These are phyloP conservation scores for Taiwanofungus camphoratus DNA, from an alignment of 1,284 basidiomycete species.

Conservation along the genomic window DNA sequence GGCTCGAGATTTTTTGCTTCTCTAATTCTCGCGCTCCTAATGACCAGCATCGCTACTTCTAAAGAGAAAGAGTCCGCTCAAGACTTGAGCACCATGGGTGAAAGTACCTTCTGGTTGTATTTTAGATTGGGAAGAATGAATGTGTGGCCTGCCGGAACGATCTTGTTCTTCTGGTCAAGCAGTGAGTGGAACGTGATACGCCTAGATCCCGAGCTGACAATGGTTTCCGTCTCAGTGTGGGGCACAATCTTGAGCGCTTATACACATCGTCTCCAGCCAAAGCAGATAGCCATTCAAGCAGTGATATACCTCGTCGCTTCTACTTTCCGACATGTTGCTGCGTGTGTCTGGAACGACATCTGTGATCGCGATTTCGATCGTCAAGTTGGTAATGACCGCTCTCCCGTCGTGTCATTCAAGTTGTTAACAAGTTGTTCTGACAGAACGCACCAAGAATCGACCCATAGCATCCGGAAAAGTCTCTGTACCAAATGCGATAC, in stretches of 20 bases:
- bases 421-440: neutral
- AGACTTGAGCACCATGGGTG: too few relatives aligned
- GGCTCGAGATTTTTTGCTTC: too few relatives aligned
- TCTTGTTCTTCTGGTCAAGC: slow-evolving; percentile 30
- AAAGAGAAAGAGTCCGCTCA: too few relatives aligned
- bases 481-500: slow-evolving; percentile 3
- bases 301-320: slow-evolving; percentile 19
- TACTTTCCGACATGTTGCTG: slow-evolving; percentile 28
- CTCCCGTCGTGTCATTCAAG: neutral
- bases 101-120: too few relatives aligned
- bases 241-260: slow-evolving; percentile 24
- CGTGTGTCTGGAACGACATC: slow-evolving; percentile 34
- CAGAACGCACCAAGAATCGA: slow-evolving; percentile 21
- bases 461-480: slow-evolving; percentile 8
- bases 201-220: neutral
- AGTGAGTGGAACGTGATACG: slow-evolving; percentile 15
- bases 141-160: slow-evolving; percentile 27
- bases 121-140: slow-evolving; percentile 27
- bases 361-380: slow-evolving; percentile 35
- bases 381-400: slow-evolving; percentile 27
- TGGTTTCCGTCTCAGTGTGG: slow-evolving; percentile 16
- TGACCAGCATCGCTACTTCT: too few relatives aligned
- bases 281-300: slow-evolving; percentile 14
- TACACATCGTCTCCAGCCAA: slow-evolving; percentile 11
- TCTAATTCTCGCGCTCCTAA: too few relatives aligned